Evolutionary conservation across 2,329 filamentous ascomycete genomes (phyloP), one percentile per base, ranked within the genome.

Genomic region (Leptographium lundbergii): DNA sequence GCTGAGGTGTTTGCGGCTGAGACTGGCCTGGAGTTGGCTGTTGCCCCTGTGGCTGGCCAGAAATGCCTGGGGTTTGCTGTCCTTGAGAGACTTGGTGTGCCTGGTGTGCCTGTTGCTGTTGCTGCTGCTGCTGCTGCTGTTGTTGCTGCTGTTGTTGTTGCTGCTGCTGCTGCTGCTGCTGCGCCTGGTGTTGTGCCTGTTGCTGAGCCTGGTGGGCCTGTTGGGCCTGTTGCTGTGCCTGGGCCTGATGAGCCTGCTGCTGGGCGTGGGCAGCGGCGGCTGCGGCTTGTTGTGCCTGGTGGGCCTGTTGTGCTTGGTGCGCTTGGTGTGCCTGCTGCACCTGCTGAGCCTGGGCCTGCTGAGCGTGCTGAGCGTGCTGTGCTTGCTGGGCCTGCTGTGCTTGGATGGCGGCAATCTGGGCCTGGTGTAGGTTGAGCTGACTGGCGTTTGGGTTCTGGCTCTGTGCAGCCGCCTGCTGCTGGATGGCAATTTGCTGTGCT

Each of bases 401-500:
- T 29, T 65, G 63, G 39, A 63, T 63, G 24, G 61, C 63, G 50
- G 50, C 50, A 47, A 48, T 34, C 50, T 58, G 57, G 32, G 50
- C 56, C 10, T 57, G 57, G 36, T 58, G 57, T n/a, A 59, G 48
- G n/a, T n/a, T 25, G 22, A 74, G 67, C 52, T 74, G 73, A 14
- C 24, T 14, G 17, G 36, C 53, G 25, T 45, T 50, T 6, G 55
- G 55, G 11, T 69, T 60, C 7, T 61, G 60, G 53, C 50, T 54
- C n/a, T 60, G 60, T 13, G 48, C 72, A 60, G 75, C 70, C 42
- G 71, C 77, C 71, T 75, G 73, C 47, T 78, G 75, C 60, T 78
- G 75, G 47, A 78, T 67, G 13, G 74, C 75, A 47, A 77, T 66
- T 55, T 78, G 76, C 53, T 78, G 76, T 4, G 73, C 76, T 62